Conservation (phyloP, 2,329 filamentous ascomycete species). For the Penicillium sp. region DNA sequence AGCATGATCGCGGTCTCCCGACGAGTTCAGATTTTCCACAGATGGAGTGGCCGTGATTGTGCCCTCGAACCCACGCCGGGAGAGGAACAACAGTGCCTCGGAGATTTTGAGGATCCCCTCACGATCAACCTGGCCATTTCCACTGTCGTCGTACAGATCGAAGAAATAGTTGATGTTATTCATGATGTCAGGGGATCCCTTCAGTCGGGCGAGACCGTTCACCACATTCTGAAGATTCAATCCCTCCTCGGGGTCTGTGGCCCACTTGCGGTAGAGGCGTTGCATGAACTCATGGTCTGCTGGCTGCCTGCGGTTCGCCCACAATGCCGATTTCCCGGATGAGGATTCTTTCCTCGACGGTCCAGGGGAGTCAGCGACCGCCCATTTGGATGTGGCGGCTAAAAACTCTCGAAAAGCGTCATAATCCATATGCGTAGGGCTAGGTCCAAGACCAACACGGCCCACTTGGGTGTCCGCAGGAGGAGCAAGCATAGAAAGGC, state of each 20-base stretch:
- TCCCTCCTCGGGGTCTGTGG: constrained; percentile 71
- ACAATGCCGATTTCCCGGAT: constrained; percentile 53
- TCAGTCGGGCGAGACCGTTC: constrained; percentile 82
- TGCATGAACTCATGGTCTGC: constrained; percentile 94
- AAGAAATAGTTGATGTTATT: constrained; percentile 97
- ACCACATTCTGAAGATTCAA: constrained; percentile 90
- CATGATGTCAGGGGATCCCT: constrained; percentile 95
- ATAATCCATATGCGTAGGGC: constrained; percentile 93
- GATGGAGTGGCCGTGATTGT: constrained; percentile 65
- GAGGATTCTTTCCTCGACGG: constrained; percentile 53
- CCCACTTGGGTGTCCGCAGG: constrained; percentile 70
- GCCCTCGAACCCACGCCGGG: constrained; percentile 79
- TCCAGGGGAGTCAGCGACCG: constrained; percentile 77
- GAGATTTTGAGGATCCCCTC: constrained; percentile 95
- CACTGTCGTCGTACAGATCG: constrained; percentile 90
- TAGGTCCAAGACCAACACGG: constrained; percentile 81
- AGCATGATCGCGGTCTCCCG: constrained; percentile 34
- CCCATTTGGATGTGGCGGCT: constrained; percentile 87
- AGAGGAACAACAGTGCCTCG: constrained; percentile 89
- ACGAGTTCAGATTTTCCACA: constrained; percentile 50
- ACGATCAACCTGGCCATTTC: constrained; percentile 85
- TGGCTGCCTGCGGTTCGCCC: constrained; percentile 63
- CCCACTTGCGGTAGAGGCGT: constrained; percentile 84
- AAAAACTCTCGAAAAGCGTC: constrained; percentile 93
- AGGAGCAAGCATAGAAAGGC: constrained; percentile 43